A percentile compares a stretch with the other conserved stretches of the same genome.
Conservation (phyloP, 371 early-diverging fungal species). For the Mucor lusitanicus region DNA sequence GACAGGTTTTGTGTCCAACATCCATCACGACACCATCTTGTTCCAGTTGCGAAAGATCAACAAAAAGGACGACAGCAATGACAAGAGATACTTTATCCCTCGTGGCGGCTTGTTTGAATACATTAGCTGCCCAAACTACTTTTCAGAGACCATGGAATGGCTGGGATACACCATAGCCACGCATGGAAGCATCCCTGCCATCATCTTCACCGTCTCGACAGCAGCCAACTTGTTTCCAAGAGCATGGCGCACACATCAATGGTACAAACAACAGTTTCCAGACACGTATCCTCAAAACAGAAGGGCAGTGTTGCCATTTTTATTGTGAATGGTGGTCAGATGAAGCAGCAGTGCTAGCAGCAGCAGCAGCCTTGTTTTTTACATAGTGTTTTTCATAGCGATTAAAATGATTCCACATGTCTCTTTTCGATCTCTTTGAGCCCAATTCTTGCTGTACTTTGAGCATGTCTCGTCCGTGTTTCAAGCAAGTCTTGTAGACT, state of each 20-base stretch:
- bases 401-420: slow-evolving; percentile 42
- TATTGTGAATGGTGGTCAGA: slow-evolving; percentile 47
- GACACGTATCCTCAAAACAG: slow-evolving; percentile 50
- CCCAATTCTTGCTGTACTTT: slow-evolving; percentile 22
- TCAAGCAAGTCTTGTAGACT: slow-evolving; percentile 9
- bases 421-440: slow-evolving; percentile 30
- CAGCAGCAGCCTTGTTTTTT: neutral
- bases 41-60: slow-evolving; percentile 37
- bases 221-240: slow-evolving; percentile 64
- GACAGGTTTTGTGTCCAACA: slow-evolving; percentile 53
- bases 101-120: slow-evolving; percentile 54
- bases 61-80: neutral
- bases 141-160: slow-evolving; percentile 70
- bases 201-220: slow-evolving; percentile 53
- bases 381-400: neutral
- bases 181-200: slow-evolving; percentile 46
- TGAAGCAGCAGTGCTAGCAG: no score
- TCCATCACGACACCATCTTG: slow-evolving; percentile 58
- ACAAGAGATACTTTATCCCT: slow-evolving; percentile 55
- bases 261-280: slow-evolving; percentile 58
- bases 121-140: slow-evolving; percentile 68
- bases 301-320: slow-evolving; percentile 64
- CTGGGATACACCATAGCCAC: slow-evolving; percentile 57
- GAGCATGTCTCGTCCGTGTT: slow-evolving; percentile 22
- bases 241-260: slow-evolving; percentile 57